Evolutionary conservation across 176 grass and related monocot genomes (phyloP).

Genomic region (Raddia guianensis): DNA sequence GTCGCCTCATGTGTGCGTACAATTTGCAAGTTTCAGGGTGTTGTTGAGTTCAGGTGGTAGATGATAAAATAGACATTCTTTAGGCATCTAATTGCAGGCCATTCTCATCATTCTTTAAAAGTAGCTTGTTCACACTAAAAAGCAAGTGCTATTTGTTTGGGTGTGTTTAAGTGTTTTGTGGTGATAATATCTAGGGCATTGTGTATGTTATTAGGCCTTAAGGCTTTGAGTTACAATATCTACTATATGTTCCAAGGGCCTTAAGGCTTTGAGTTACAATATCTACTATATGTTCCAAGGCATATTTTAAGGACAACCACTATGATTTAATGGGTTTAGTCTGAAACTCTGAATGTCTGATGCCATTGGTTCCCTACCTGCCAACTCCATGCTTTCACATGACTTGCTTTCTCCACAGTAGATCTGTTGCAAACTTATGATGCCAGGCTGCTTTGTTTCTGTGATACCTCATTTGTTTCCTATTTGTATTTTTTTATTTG

Average conservation of each 20-base stretch:
- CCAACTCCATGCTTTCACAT: constrained; percentile 2
- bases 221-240: background rate
- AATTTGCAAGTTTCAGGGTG: background rate
- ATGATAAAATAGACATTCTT: background rate
- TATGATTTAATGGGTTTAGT: background rate
- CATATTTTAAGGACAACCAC: background rate
- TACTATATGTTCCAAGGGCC: background rate
- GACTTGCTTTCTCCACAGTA: background rate
- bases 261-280: background rate
- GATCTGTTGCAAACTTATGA: background rate
- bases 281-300: background rate
- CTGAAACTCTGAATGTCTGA: background rate
- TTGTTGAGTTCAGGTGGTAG: background rate
- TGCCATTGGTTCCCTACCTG: background rate
- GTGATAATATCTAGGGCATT: background rate
- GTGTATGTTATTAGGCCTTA: background rate
- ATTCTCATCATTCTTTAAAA: background rate
- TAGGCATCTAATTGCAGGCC: background rate
- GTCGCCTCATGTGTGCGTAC: too few relatives aligned
- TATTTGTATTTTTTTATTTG: background rate
- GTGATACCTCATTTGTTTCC: background rate
- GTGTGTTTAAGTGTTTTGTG: background rate
- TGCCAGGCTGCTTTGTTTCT: background rate
- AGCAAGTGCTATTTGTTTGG: background rate
- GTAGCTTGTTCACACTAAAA: background rate